phyloP scores from a whole-genome alignment of 2,329 filamentous ascomycete genomes.

The Hortaea sp. region DNA sequence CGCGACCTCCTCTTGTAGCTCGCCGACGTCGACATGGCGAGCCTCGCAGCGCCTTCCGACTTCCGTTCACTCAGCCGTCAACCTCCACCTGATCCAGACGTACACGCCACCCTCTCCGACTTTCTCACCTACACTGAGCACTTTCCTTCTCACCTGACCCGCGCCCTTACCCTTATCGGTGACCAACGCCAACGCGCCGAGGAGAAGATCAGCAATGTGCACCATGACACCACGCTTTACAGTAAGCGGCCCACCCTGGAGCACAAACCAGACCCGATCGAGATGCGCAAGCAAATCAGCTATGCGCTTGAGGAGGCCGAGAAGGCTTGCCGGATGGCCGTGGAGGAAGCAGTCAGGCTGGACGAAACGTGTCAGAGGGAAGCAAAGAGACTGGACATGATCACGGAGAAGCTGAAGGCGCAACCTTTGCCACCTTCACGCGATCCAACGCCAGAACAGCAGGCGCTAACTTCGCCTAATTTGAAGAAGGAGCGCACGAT shows the following conservation, averaged over 20 bases:
- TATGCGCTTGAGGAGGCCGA: conserved; percentile 32
- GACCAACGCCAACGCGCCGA: conserved; percentile 38
- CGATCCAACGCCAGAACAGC: conserved; percentile 44
- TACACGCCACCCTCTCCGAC: conserved; percentile 56
- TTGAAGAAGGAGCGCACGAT: conserved; percentile 23
- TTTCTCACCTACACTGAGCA: conserved; percentile 62
- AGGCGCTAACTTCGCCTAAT: conserved; percentile 24
- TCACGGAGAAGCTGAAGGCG: conserved; percentile 51
- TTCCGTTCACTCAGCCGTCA: conserved; percentile 24
- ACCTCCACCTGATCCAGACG: conserved; percentile 45
- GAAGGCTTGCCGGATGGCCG: conserved; percentile 24
- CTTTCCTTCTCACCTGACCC: conserved; percentile 54
- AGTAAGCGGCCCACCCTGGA: conserved; percentile 41
- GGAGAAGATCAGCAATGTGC: conserved; percentile 34
- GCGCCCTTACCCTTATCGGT: conserved; percentile 52
- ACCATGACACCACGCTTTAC: conserved; percentile 39
- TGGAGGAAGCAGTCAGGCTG: conserved; percentile 24
- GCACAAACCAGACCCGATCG: conserved; percentile 41
- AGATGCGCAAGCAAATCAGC: conserved; percentile 48
- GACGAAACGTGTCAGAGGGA: conserved; percentile 26
- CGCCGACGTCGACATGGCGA: background rate
- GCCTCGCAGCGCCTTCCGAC: conserved; percentile 5
- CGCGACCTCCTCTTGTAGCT: background rate
- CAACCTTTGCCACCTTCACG: conserved; percentile 51
- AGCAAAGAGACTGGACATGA: conserved; percentile 46